A percentile compares a stretch with the other conserved stretches of the same genome.
Conservation (phyloP, 2,329 filamentous ascomycete species). For the Colletotrichum scovillei region DNA sequence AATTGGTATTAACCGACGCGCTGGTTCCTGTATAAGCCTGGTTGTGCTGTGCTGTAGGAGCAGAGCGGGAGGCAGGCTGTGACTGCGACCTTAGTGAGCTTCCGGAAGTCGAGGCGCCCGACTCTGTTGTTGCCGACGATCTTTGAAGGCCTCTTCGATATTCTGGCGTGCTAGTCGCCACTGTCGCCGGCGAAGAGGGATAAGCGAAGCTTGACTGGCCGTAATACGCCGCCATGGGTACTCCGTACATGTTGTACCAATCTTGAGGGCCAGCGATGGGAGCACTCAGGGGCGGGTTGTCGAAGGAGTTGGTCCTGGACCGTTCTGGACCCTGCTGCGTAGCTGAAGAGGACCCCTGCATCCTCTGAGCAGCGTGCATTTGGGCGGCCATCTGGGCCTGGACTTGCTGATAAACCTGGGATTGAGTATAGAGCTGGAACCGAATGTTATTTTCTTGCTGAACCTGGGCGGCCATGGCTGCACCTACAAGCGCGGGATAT, state of each 20-base stretch:
- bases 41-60: slow-evolving; percentile 22
- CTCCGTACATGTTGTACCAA: slow-evolving; percentile 62
- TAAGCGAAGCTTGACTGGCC: slow-evolving; percentile 64
- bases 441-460: slow-evolving; percentile 36
- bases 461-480: slow-evolving; percentile 37
- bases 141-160: slow-evolving; percentile 69
- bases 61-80: slow-evolving; percentile 68
- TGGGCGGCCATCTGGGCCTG: slow-evolving; percentile 37
- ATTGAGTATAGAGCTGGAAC: slow-evolving; percentile 36
- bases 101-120: slow-evolving; percentile 57
- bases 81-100: slow-evolving; percentile 74
- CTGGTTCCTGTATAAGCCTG: slow-evolving; percentile 32
- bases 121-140: slow-evolving; percentile 61
- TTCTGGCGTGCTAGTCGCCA: slow-evolving; percentile 56
- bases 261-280: slow-evolving; percentile 63
- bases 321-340: slow-evolving; percentile 54
- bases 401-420: slow-evolving; percentile 36
- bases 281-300: slow-evolving; percentile 69
- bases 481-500: slow-evolving; percentile 42
- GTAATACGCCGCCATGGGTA: slow-evolving; percentile 56
- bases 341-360: slow-evolving; percentile 27
- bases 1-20: slow-evolving; percentile 11
- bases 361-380: slow-evolving; percentile 34
- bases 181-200: slow-evolving; percentile 65
- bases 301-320: slow-evolving; percentile 72